These are phyloP conservation scores for Debaryomyces nepalensis DNA, from an alignment of 1,139 yeast species.

Conservation along the genomic window DNA sequence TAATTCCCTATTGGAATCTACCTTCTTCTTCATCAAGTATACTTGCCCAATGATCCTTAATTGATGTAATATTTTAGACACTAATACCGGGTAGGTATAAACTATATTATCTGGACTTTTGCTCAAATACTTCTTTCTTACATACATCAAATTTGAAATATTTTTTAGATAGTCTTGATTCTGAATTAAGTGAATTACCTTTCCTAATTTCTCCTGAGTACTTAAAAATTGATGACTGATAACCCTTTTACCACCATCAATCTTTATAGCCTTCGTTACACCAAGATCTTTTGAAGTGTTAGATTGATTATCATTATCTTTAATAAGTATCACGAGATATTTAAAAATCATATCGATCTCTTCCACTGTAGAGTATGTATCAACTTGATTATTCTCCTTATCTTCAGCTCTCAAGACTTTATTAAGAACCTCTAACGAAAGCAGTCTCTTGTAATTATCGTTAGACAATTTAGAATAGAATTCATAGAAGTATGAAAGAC, in stretches of 20 bases:
- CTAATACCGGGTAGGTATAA: slow-evolving; percentile 76
- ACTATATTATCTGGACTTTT: slow-evolving; percentile 59
- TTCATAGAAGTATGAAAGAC: slow-evolving; percentile 45
- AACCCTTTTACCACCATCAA: slow-evolving; percentile 36
- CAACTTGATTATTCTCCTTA: slow-evolving; percentile 23
- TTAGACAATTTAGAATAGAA: slow-evolving; percentile 45
- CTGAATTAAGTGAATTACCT: slow-evolving; percentile 65
- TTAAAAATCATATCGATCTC: slow-evolving; percentile 53
- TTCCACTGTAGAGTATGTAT: slow-evolving; percentile 25
- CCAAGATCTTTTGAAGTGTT: slow-evolving; percentile 47
- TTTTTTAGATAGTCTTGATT: slow-evolving; percentile 54
- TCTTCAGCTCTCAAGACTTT: slow-evolving; percentile 31
- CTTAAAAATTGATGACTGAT: slow-evolving; percentile 45
- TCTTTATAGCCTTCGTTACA: slow-evolving; percentile 35
- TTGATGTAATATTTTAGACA: slow-evolving; percentile 61
- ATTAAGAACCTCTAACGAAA: slow-evolving; percentile 48
- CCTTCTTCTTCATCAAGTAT: slow-evolving; percentile 26
- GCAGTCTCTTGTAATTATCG: slow-evolving; percentile 37
- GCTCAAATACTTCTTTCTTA: slow-evolving; percentile 59
- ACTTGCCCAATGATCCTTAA: slow-evolving; percentile 56
- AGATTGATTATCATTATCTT: slow-evolving; percentile 32
- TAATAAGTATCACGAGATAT: slow-evolving; percentile 43
- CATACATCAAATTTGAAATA: slow-evolving; percentile 58
- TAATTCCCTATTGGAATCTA: slow-evolving; percentile 29
- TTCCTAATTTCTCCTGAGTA: slow-evolving; percentile 73